These are phyloP conservation scores for Bipolaris victoriae DNA, from an alignment of 2,329 filamentous ascomycete genomes.

Conservation along the genomic window DNA sequence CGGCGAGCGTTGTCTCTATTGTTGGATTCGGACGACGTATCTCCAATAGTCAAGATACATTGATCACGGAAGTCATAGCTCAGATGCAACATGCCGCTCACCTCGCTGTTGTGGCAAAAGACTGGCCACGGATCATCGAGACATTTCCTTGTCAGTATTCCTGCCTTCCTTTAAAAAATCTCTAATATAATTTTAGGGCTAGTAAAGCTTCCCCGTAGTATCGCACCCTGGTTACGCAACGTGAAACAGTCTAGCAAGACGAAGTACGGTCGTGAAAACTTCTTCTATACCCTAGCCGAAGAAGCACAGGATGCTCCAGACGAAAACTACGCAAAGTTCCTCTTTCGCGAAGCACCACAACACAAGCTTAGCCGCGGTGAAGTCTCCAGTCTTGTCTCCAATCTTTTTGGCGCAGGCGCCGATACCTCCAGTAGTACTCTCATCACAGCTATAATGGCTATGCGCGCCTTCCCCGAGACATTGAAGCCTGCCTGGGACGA, in stretches of 20 bases:
- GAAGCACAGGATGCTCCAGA: constrained; percentile 39
- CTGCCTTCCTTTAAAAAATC: too few species aligned
- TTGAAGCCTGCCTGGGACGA: constrained; percentile 40
- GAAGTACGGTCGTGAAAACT: constrained; percentile 36
- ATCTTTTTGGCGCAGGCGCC: constrained; percentile 41
- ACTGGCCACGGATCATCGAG: constrained; percentile 64
- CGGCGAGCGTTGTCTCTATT: constrained; percentile 61
- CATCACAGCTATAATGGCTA: constrained; percentile 41
- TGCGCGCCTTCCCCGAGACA: constrained; percentile 41
- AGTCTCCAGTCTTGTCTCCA: constrained; percentile 40
- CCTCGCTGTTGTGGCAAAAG: constrained; percentile 56
- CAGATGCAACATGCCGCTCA: constrained; percentile 64
- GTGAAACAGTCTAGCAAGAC: constrained; percentile 30
- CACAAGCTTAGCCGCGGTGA: constrained; percentile 37
- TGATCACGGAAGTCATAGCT: constrained; percentile 64
- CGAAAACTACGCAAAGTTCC: constrained; percentile 41
- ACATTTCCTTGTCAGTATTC: constrained; percentile 52
- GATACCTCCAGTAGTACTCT: constrained; percentile 43
- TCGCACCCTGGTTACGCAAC: constrained; percentile 44
- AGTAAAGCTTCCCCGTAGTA: constrained; percentile 59
- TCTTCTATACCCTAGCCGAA: constrained; percentile 43
- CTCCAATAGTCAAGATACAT: constrained; percentile 58
- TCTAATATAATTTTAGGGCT: constrained; percentile 43
- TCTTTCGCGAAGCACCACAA: constrained; percentile 52
- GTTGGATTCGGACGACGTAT: constrained; percentile 64